Evolutionary conservation across 768 basidiomycete species (phyloP), one percentile per base, ranked within the genome.

Genomic region (Boletus edulis): DNA sequence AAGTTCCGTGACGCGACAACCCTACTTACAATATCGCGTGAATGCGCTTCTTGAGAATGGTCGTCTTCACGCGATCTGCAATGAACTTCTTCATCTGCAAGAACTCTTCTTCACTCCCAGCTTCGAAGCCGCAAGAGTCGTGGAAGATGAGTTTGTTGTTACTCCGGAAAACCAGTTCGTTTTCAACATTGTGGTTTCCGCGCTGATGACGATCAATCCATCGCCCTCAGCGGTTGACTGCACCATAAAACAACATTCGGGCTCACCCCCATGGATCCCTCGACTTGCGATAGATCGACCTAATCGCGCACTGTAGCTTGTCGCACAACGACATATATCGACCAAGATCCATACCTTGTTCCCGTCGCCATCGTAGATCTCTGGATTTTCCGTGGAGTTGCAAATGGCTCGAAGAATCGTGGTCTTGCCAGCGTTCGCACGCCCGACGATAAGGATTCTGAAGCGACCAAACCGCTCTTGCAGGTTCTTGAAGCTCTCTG

Each of bases 381-480:
- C 56, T 14, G 54, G 56, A 1, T 35, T 31, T 24, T 56, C 55
- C 4, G 46, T 48, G 6, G 53, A 9, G 34, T 52, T 24, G 14
- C 47, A 59, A 22, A 57, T 57, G 20, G 14, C 18, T 39, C 10
- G 45, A 18, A 56, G 55, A 37, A 55, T 29, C 3, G 52, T 56
- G 17, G 52, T 54, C 44, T 55, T 54, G 31, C 52, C 55, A 12
- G 55, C 45, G 11, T 54, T 56, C 8, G 52, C 55, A 15, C 52
- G 52, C 35, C 46, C 55, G 8, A 56, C 14, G 17, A 56, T 46
- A 20, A 41, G 40, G 40, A 41, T 41, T n/a, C 38, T 39, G n/a
- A 39, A 39, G 12, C 15, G 38, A n/a, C 38, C 38, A n/a, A 39
- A 39, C 17, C 22, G 22, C 18, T 41, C 20, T 9, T 13, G 40